Conservation (phyloP, 1,139 yeast genomes). For the Zygosaccharomyces pseudobailii region DNA sequence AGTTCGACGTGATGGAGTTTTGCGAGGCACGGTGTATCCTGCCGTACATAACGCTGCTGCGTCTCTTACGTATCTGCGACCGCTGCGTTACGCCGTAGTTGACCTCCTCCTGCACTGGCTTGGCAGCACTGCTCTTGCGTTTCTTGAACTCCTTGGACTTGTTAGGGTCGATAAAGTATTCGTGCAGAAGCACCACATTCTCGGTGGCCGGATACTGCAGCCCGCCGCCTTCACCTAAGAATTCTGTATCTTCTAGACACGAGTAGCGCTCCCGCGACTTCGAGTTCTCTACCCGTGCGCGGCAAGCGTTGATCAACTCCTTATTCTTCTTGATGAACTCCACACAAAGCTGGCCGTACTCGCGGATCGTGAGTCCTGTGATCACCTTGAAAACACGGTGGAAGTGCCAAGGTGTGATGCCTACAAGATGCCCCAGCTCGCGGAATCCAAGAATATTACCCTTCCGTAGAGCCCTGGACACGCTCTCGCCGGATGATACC, state of each 20-base stretch:
- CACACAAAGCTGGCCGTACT: slow-evolving; percentile 85
- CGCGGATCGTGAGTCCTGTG: slow-evolving; percentile 82
- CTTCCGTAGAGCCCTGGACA: slow-evolving; percentile 54
- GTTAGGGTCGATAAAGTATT: slow-evolving; percentile 25
- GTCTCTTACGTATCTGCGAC: slow-evolving; percentile 22
- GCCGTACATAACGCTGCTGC: slow-evolving; percentile 23
- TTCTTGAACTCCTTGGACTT: slow-evolving; percentile 23
- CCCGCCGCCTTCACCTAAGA: slow-evolving; percentile 17
- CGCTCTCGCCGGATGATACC: slow-evolving; percentile 16
- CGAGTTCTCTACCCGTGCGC: slow-evolving; percentile 14
- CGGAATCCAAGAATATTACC: slow-evolving; percentile 89
- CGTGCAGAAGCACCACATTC: slow-evolving; percentile 21
- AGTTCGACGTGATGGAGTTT: slow-evolving; percentile 18
- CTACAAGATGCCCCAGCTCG: slow-evolving; percentile 80
- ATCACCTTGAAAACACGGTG: slow-evolving; percentile 84
- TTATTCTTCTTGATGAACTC: slow-evolving; percentile 48
- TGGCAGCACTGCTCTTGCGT: slow-evolving; percentile 12
- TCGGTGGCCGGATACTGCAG: slow-evolving; percentile 18
- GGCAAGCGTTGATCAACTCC: slow-evolving; percentile 20
- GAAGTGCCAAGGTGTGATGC: slow-evolving; percentile 89
- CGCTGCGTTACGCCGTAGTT: slow-evolving; percentile 11
- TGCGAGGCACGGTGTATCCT: slow-evolving; percentile 22
- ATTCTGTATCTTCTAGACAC: slow-evolving; percentile 20
- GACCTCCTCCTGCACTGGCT: slow-evolving; percentile 2
- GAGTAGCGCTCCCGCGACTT: slow-evolving; percentile 13